Evolutionary conservation across 2,329 filamentous ascomycete genomes (phyloP).

Genomic region (Aureobasidium mangrovei): DNA sequence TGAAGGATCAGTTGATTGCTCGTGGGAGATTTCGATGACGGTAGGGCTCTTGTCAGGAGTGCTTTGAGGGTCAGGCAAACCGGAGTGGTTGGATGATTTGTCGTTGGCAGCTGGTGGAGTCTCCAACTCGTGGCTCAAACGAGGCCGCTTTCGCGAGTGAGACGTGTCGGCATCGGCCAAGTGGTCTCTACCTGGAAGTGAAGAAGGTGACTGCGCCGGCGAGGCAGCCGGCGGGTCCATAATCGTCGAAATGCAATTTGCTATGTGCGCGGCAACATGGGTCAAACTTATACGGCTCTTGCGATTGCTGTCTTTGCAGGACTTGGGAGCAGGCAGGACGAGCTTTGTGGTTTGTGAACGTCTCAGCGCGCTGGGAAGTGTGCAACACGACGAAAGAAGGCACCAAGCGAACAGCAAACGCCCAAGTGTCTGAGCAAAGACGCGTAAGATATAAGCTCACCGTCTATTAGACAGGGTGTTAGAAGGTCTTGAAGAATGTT

Average conservation of each 20-base stretch:
- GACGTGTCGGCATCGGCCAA: constrained; percentile 37
- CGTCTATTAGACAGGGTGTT: background rate
- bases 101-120: constrained; percentile 19
- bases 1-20: background rate
- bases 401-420: constrained; percentile 8
- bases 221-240: constrained; percentile 18
- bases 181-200: constrained; percentile 34
- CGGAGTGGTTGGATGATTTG: constrained; percentile 25
- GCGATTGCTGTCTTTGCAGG: background rate
- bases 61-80: background rate
- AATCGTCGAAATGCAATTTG: constrained; percentile 5
- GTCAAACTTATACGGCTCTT: background rate
- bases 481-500: background rate
- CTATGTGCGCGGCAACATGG: background rate
- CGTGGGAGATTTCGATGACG: constrained; percentile 28
- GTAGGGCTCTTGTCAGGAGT: constrained; percentile 1
- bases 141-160: constrained; percentile 38
- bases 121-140: constrained; percentile 30
- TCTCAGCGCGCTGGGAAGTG: background rate
- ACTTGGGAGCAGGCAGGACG: background rate
- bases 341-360: background rate
- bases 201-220: constrained; percentile 15
- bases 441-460: constrained; percentile 9
- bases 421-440: constrained; percentile 1
- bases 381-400: constrained; percentile 4